These are phyloP conservation scores for Polyporus tsugae DNA, from an alignment of 1,284 basidiomycete genomes.

Conservation along the genomic window DNA sequence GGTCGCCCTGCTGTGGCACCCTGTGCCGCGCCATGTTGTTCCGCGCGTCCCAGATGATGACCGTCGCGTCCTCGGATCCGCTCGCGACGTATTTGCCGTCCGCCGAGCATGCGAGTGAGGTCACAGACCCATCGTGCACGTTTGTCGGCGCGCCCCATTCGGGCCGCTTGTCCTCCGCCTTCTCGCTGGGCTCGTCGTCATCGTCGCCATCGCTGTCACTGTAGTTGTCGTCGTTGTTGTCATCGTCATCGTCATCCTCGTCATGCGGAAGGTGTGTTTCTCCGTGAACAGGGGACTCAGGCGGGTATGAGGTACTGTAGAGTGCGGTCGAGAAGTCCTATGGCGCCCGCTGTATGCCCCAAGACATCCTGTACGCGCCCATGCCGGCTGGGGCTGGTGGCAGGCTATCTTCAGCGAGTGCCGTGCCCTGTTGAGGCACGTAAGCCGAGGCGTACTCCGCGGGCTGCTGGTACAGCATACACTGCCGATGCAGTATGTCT, in stretches of 20 bases:
- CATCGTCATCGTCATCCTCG: not conserved
- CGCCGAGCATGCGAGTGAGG: slow-evolving; percentile 32
- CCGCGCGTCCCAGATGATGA: slow-evolving; percentile 35
- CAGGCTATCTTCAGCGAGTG: no score
- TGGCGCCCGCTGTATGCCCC: not conserved
- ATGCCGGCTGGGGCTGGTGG: not conserved
- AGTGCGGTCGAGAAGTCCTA: not conserved
- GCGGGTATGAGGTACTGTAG: not conserved
- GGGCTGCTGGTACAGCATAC: not conserved
- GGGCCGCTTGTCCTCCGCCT: not conserved
- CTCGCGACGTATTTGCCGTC: slow-evolving; percentile 33
- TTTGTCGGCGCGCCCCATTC: not conserved
- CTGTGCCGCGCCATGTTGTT: slow-evolving; percentile 19
- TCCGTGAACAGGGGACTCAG: not conserved
- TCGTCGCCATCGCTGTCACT: not conserved
- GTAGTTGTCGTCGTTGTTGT: not conserved
- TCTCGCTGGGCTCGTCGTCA: not conserved
- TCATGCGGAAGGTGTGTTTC: not conserved
- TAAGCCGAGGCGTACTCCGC: no score
- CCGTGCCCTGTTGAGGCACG: no score
- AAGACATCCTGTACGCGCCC: not conserved
- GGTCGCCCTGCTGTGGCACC: not conserved
- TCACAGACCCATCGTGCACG: slow-evolving; percentile 20
- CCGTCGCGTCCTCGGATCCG: slow-evolving; percentile 35
- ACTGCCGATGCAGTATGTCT: not conserved